Percentiles rank a stretch among this genome's conserved stretches.
Conservation (phyloP, 1,284 basidiomycete genomes). For the Moesziomyces sp. region DNA sequence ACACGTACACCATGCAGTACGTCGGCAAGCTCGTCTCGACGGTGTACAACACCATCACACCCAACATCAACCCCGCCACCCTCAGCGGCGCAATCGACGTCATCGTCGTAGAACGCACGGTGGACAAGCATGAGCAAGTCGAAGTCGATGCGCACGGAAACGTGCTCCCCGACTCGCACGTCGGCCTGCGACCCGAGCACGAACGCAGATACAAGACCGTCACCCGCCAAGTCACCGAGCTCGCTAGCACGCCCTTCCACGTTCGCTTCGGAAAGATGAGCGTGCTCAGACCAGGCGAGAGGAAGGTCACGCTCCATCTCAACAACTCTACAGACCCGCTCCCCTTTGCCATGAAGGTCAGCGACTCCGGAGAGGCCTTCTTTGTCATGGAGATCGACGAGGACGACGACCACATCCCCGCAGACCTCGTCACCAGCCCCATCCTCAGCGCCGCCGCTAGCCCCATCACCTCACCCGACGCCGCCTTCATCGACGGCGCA, state of each 20-base stretch:
- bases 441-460: conserved; percentile 63
- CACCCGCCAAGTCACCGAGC: conserved; percentile 69
- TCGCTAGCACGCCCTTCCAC: conserved; percentile 95
- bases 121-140: conserved; percentile 71
- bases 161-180: conserved; percentile 16
- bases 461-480: conserved; percentile 40
- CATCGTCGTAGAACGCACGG: conserved; percentile 70
- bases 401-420: conserved; percentile 77
- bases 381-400: conserved; percentile 95
- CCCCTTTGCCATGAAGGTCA: conserved; percentile 98
- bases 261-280: conserved; percentile 98
- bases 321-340: conserved; percentile 71
- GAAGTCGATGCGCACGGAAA: conserved; percentile 36
- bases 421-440: conserved; percentile 92
- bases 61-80: conserved; percentile 67
- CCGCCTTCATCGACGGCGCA: conserved; percentile 3
- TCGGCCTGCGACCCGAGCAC: conserved; percentile 14
- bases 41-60: conserved; percentile 68
- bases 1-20: conserved; percentile 61
- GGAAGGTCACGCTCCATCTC: conserved; percentile 74
- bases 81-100: conserved; percentile 68
- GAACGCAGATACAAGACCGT: conserved; percentile 42
- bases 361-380: conserved; percentile 97
- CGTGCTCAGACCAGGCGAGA: conserved; percentile 91
- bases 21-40: conserved; percentile 66